Base-by-base conservation (phyloP, 805 yeast species). In the Metschnikowia borealis region DNA sequence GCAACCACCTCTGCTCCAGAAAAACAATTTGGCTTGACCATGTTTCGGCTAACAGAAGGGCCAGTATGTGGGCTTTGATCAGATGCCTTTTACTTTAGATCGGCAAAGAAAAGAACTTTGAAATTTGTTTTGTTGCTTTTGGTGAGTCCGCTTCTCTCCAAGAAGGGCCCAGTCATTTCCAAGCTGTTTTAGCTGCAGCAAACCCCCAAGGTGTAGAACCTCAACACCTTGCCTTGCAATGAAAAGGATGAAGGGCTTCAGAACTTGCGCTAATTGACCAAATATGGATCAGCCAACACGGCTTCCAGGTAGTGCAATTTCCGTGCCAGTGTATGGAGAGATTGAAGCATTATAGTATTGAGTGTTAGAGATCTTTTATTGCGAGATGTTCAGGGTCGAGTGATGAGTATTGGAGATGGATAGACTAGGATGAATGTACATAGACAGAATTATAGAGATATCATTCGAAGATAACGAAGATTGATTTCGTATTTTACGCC, bases 141-240 rank as follows among this genome's bases (percentile, higher is more conserved):
- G 2, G 51, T 69, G 23, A 69, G 73, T 1, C 51, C 55, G 6
- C 39, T 71, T 3, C 52, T 72, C 17, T 50, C 56, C n/a, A 42
- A 49, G 6, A 61, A 61, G 45, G 62, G 36, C 29, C 64, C 68
- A 5, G 13, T 53, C 1, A 39, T 64, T 11, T 41, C 57, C 2
- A 57, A 51, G 8, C 18, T 68, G 1, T 46, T 72, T 4, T 52
- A 17, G 52, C 59, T 26, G 62, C 62, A n/a, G 55, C 70, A 55
- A 58, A 58, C n/a, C 3, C 50, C 62, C 33, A 65, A 58, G 38
- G 65, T 58, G 2, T 55, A 63, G 1, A 57, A 70, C 38, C 54
- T 73, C 35, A 29, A 53, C 41, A 65, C 68, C 42, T 59, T 71
- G 42, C 64, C 60, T n/a, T 67, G 68, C 55, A 56, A 59, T n/a